Evolutionary conservation across 495 filamentous ascomycete species (phyloP).

Genomic region (Penicillium longicatenatum): DNA sequence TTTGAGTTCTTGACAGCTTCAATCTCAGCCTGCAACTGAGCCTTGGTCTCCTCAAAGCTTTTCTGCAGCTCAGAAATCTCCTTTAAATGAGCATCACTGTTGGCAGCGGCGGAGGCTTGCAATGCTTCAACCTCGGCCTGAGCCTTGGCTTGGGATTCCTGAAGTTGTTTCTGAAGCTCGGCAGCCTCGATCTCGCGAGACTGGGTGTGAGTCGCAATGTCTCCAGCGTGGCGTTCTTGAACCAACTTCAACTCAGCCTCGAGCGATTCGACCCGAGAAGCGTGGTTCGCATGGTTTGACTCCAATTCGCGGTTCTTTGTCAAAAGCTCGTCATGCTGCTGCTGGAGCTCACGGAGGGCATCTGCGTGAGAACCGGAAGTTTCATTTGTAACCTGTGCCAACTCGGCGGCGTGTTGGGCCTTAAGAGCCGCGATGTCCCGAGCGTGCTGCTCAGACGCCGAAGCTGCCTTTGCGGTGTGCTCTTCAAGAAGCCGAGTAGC

Average conservation of each 20-base stretch:
- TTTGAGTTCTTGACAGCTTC: conserved; percentile 35
- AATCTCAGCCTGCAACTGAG: conserved; percentile 37
- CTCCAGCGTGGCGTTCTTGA: conserved; percentile 34
- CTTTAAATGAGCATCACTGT: conserved; percentile 29
- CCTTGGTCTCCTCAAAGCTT: conserved; percentile 36
- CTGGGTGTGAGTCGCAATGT: conserved; percentile 36
- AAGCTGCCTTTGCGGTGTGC: conserved; percentile 28
- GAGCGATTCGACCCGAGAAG: conserved; percentile 36
- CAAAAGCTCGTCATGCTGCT: conserved; percentile 42
- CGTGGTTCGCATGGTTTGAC: conserved; percentile 37
- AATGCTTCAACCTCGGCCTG: conserved; percentile 37
- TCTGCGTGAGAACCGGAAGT: conserved; percentile 35
- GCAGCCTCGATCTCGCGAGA: conserved; percentile 35
- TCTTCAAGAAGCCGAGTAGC: conserved; percentile 39
- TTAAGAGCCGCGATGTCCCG: conserved; percentile 34
- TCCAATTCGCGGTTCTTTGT: conserved; percentile 38
- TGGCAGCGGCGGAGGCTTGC: conserved; percentile 29
- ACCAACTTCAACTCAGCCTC: conserved; percentile 37
- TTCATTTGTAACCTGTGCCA: conserved; percentile 33
- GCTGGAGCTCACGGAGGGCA: conserved; percentile 39
- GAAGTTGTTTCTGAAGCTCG: conserved; percentile 38
- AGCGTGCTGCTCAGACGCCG: conserved; percentile 33
- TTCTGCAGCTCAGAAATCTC: conserved; percentile 38
- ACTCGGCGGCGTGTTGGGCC: conserved; percentile 33
- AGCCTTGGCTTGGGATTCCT: conserved; percentile 33